Evolutionary conservation across 2,329 filamentous ascomycete genomes (phyloP).

Genomic region (Claviceps sp.): DNA sequence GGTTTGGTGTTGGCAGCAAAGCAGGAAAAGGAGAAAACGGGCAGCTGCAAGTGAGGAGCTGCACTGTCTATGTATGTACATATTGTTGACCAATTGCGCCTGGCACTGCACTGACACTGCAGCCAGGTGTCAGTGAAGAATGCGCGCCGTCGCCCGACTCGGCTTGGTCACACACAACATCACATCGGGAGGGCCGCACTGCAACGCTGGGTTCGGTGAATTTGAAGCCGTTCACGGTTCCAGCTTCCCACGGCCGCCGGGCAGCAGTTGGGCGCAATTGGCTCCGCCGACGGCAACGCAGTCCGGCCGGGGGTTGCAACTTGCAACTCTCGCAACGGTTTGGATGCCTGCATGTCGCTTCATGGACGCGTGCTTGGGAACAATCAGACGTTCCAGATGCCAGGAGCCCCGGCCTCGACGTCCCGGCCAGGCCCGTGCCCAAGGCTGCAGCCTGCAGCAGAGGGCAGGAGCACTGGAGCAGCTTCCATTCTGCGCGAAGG

Average conservation of each 20-base stretch:
- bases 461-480: too few species aligned
- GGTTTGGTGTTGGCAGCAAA: slow-evolving; percentile 8
- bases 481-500: too few species aligned
- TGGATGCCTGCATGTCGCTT: neutral
- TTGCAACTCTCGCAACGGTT: too few species aligned
- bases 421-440: too few species aligned
- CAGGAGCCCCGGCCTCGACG: too few species aligned
- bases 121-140: neutral
- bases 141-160: too few species aligned
- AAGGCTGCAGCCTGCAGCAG: too few species aligned
- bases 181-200: neutral
- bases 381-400: neutral
- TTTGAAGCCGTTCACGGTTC: too few species aligned
- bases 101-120: neutral
- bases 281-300: neutral
- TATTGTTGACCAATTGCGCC: neutral
- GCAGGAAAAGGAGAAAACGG: neutral
- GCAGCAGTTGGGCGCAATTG: neutral
- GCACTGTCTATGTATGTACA: neutral
- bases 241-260: too few species aligned
- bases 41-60: neutral
- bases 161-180: too few species aligned
- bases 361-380: neutral
- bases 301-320: too few species aligned
- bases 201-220: neutral